Evolutionary conservation across 257 asterid species (phyloP), one percentile per base, ranked within the genome.

Genomic region (Datura wrightii): DNA sequence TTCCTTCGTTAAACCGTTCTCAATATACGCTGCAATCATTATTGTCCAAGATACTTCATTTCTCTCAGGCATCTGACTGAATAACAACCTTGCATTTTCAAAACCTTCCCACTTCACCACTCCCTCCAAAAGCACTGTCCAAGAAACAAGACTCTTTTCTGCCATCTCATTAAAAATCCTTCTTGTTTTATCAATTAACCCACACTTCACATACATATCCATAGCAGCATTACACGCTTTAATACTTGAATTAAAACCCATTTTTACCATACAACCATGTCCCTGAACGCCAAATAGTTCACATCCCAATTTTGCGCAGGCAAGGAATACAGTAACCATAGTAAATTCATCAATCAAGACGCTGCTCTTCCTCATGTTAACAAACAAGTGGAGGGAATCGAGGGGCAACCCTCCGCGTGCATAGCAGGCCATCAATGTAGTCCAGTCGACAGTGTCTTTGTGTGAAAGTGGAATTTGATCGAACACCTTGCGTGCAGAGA

Each of bases 401-500:
- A 79, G 71, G 53, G 88, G 91, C 2, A 91, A 78, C 13, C 93
- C 92, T 24, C 44, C 56, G 24, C 82, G 92, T 83, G 86, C 34
- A 87, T 88, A 87, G 44, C 94, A 91, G 83, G 89, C 93, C 93
- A 93, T 91, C 52, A 94, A 87, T 41, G 91, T 79, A 54, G 96
- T 94, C 98, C 98, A 95, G 83, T 95, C 98, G 14, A 88, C 92
- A 4, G 94, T 84, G 82, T 94, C 97, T 82, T 93, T 95, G 16
- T 83, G 48, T 3, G 88, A 4, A 0, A 44, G 24, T 41, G 94
- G 94, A 89, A 95, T 94, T 89, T 89, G 89, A 84, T 88, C 94
- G 90, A 95, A 95, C 94, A 94, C 5, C 65, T 91, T 89, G 82
- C 92, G 92, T 4, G 97, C 98, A 0, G 83, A 87, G 1, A 10